These are phyloP conservation scores for Hylodesmum podocarpum DNA, from an alignment of 306 rosid species.

Conservation along the genomic window DNA sequence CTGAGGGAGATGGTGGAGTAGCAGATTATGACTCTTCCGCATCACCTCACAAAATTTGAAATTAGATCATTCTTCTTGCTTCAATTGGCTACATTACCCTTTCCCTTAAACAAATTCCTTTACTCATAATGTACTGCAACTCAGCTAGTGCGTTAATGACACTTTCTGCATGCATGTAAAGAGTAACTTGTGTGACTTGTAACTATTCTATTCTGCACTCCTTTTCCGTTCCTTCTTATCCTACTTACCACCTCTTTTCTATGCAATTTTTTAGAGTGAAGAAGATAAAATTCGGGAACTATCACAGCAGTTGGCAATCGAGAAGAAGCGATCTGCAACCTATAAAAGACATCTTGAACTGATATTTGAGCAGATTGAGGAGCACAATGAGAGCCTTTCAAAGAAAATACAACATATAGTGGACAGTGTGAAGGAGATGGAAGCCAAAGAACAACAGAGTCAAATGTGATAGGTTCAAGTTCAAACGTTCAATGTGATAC, in stretches of 20 bases:
- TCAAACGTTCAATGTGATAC: slow-evolving; percentile 5
- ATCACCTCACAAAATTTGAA: not conserved
- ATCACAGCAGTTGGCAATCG: slow-evolving; percentile 79
- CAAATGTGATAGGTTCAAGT: slow-evolving; percentile 45
- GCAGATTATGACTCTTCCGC: not conserved
- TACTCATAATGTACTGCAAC: not conserved
- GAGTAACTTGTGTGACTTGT: not conserved
- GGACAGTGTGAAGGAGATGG: slow-evolving; percentile 81
- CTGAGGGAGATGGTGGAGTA: too few relatives aligned
- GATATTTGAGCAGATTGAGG: slow-evolving; percentile 85
- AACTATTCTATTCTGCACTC: not conserved
- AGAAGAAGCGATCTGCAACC: slow-evolving; percentile 82
- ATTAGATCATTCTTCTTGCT: slow-evolving; percentile 10
- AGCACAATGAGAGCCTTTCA: slow-evolving; percentile 81
- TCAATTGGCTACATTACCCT: not conserved
- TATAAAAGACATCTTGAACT: slow-evolving; percentile 94
- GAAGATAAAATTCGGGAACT: slow-evolving; percentile 89
- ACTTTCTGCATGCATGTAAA: not conserved
- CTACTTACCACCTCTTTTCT: slow-evolving; percentile 20
- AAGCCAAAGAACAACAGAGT: slow-evolving; percentile 56
- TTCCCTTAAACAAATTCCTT: not conserved
- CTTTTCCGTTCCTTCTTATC: not conserved
- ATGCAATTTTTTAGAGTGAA: slow-evolving; percentile 57
- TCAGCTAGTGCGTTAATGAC: not conserved
- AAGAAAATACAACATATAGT: slow-evolving; percentile 88